phyloP scores from a whole-genome alignment of 352 stramenopile species.

The Globisporangium canariense region DNA sequence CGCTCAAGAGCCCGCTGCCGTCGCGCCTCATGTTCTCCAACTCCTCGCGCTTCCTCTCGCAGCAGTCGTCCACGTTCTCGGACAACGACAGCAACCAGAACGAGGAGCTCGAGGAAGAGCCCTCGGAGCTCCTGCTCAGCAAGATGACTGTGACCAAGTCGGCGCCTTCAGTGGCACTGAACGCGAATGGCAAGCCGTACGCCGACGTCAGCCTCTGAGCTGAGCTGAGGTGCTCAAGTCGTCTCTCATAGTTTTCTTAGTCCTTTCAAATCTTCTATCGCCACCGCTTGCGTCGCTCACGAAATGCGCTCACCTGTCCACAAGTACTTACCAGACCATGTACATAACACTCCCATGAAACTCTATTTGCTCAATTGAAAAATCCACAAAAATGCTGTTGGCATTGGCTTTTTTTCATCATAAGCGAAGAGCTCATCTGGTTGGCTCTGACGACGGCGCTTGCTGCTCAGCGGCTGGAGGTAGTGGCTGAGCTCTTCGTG shows the following conservation, averaged over 20 bases:
- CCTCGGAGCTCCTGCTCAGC: constrained; percentile 9
- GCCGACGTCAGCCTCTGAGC: constrained; percentile 51
- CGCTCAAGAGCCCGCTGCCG: constrained; percentile 45
- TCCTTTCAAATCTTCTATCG: background rate
- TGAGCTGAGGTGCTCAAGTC: too few species aligned
- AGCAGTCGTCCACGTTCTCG: constrained; percentile 29
- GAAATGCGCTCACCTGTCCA: background rate
- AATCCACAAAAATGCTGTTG: background rate
- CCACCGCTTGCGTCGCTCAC: background rate
- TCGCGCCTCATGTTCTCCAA: constrained; percentile 35
- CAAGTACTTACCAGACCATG: background rate
- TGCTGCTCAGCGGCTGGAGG: background rate
- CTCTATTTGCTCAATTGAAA: background rate
- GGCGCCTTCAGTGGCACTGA: constrained; percentile 19
- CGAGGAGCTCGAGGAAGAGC: constrained; percentile 18
- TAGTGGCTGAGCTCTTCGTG: background rate
- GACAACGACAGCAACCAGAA: constrained; percentile 31
- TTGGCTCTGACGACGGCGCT: background rate
- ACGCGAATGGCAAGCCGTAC: constrained; percentile 29
- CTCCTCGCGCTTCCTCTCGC: constrained; percentile 38
- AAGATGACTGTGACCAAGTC: constrained; percentile 24
- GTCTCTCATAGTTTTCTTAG: constrained; percentile 5
- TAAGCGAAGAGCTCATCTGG: background rate
- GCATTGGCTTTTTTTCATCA: background rate
- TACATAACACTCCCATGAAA: background rate